Evolutionary conservation across 345 rosid genomes (phyloP).

Genomic region (Corchorus capsularis): DNA sequence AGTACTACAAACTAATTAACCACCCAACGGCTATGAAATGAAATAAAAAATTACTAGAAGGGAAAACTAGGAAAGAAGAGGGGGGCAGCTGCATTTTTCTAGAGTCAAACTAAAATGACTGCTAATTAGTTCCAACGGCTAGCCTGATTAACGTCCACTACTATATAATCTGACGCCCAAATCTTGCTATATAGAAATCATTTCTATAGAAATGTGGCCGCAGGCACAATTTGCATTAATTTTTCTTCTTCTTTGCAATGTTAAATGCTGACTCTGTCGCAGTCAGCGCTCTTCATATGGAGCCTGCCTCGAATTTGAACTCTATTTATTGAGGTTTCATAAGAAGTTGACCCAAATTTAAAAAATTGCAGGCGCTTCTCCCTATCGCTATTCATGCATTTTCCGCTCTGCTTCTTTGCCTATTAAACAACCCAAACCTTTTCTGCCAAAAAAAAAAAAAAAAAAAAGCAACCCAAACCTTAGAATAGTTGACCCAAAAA

Average conservation of each 20-base stretch:
- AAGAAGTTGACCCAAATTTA: background rate
- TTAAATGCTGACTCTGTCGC: background rate
- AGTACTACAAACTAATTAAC: background rate
- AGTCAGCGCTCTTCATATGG: background rate
- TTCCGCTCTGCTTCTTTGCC: no score
- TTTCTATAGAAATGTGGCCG: background rate
- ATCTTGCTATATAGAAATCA: background rate
- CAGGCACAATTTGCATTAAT: background rate
- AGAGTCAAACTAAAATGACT: slow-evolving; percentile 7
- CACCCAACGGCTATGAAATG: slow-evolving; percentile 19
- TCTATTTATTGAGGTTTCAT: background rate
- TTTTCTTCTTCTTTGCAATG: background rate
- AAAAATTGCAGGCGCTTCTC: background rate
- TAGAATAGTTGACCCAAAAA: no score
- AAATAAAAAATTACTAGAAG: background rate
- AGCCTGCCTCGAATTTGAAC: background rate
- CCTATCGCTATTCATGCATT: no score
- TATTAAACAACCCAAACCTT: no score
- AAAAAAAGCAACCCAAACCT: no score
- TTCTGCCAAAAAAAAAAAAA: no score
- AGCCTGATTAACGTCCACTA: slow-evolving; percentile 12
- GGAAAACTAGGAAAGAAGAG: background rate
- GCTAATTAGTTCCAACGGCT: slow-evolving; percentile 29
- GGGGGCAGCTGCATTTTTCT: background rate
- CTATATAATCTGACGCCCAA: background rate